Percentiles rank a stretch among this genome's conserved stretches.
These are phyloP conservation scores for Termitomyces sp. DNA, from an alignment of 768 basidiomycete species.

Conservation along the genomic window DNA sequence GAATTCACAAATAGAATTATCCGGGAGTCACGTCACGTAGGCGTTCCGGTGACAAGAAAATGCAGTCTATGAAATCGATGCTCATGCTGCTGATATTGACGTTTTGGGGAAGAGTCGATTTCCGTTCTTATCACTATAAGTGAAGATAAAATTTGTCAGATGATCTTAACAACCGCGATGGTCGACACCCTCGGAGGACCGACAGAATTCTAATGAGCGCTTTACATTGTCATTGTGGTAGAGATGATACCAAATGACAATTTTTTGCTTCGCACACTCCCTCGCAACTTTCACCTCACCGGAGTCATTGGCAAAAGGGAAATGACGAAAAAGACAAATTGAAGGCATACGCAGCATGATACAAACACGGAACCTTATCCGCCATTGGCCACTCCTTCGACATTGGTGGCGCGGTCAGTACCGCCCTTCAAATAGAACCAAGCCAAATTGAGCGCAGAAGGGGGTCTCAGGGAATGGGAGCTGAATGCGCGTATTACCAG, in stretches of 20 bases:
- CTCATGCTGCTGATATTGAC: conserved; percentile 18
- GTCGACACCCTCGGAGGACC: conserved; percentile 45
- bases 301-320: not conserved
- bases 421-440: conserved; percentile 33
- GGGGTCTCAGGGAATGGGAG: conserved; percentile 37
- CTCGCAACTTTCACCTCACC: conserved; percentile 25
- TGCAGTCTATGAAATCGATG: too few species aligned
- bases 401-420: conserved; percentile 31
- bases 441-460: conserved; percentile 18
- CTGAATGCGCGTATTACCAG: conserved; percentile 40
- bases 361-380: conserved; percentile 11
- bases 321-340: conserved; percentile 17
- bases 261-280: conserved; percentile 42
- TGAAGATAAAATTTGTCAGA: conserved; percentile 33
- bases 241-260: conserved; percentile 35
- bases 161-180: conserved; percentile 37
- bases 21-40: too few species aligned
- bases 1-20: too few species aligned
- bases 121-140: too few species aligned
- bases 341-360: conserved; percentile 13
- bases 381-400: conserved; percentile 22
- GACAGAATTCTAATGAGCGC: conserved; percentile 34
- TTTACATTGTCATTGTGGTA: conserved; percentile 32
- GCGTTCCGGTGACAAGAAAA: too few species aligned
- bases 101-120: too few species aligned